Evolutionary conservation across 2,329 filamentous ascomycete species (phyloP), one percentile per base, ranked within the genome.

Genomic region (Exophiala spinifera): DNA sequence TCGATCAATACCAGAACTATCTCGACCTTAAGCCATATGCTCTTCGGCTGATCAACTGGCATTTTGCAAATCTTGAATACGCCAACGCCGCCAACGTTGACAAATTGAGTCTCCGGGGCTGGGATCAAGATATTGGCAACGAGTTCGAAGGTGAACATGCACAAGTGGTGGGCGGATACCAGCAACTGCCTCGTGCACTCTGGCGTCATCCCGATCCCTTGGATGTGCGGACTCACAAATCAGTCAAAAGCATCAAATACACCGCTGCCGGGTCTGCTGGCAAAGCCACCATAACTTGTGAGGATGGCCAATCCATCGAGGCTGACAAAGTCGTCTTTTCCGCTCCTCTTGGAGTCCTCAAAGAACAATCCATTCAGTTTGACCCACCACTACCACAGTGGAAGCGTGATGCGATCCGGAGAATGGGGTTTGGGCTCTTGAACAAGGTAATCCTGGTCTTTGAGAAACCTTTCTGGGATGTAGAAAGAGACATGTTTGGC

Each of bases 121-220:
- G 95, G 89, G 95, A 99, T 70, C 91, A 99, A 65, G 95, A 99
- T 67, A 91, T 91, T 46, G 94, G 94, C 0, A 96, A 99, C 64
- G 94, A 99, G 68, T 99, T 95, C 75, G 91, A 96, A 69, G 94
- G 94, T 5, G 86, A 88, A 58, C 95, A 99, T 69, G 90, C 89
- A 1, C 92, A 96, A 80, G 84, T 99, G 3, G 81, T 95, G 21
- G 94, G 95, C 37, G 94, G 94, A 1, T 99, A 97, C 67, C 91
- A 95, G 63, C 90, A 91, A 66, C 84, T 99, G 42, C 89, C 92
- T n/a, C 85, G 89, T 62, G 94, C 91, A 2, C 74, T 99, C 6
- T 85, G 88, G 72, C 83, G 87, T 46, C 84, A 86, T 45, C 94
- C 94, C 0, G 82, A 80, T 5, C 83, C 84, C 55, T 79, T 99